phyloP scores from a whole-genome alignment of 108 stramenopile species.

The Pseudonitzschia delicatissima region DNA sequence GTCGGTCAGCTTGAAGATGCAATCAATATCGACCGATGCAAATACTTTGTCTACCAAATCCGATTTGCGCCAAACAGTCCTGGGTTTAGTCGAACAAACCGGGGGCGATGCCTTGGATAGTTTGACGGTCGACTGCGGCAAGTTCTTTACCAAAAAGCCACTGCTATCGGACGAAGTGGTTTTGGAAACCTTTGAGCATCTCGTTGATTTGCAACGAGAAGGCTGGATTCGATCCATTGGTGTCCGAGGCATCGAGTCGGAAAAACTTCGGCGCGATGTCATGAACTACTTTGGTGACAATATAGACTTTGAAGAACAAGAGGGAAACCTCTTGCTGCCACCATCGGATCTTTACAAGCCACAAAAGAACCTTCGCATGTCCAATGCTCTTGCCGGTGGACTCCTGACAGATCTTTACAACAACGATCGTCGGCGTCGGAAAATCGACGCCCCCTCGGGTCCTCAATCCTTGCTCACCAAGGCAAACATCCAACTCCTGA shows the following conservation, averaged over 20 bases:
- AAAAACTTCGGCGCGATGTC: neutral
- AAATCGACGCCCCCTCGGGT: neutral
- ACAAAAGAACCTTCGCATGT: slow-evolving; percentile 19
- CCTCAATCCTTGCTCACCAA: neutral
- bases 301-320: slow-evolving; percentile 41
- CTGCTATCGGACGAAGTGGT: neutral
- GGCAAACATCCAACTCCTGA: slow-evolving; percentile 8
- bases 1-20: slow-evolving; percentile 12
- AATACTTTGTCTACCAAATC: neutral
- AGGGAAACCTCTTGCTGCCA: slow-evolving; percentile 44
- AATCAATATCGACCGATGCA: neutral
- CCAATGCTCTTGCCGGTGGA: slow-evolving; percentile 52
- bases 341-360: slow-evolving; percentile 11
- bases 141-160: slow-evolving; percentile 29
- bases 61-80: slow-evolving; percentile 24
- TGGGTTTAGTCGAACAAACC: slow-evolving; percentile 17
- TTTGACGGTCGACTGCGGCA: slow-evolving; percentile 1
- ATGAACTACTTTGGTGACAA: slow-evolving; percentile 44
- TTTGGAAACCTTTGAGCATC: slow-evolving; percentile 56
- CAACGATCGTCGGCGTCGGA: neutral
- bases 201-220: slow-evolving; percentile 65
- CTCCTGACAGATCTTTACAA: slow-evolving; percentile 45
- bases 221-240: slow-evolving; percentile 60
- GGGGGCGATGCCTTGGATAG: slow-evolving; percentile 28
- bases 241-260: slow-evolving; percentile 4